These are phyloP conservation scores for Fibroporia radiculosa DNA, from an alignment of 768 basidiomycete species.

Conservation along the genomic window DNA sequence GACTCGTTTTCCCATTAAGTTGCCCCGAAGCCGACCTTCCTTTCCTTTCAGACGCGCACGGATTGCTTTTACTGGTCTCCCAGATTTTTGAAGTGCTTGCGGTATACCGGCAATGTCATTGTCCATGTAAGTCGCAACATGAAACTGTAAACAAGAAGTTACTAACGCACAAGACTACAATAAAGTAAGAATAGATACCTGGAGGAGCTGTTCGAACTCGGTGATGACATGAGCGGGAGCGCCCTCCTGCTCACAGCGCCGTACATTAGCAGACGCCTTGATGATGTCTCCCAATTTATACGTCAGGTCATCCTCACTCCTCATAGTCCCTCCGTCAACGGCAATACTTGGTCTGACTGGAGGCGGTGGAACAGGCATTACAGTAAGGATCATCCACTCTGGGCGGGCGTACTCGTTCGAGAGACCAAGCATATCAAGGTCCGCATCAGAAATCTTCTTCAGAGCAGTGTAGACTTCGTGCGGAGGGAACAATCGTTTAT, in stretches of 20 bases:
- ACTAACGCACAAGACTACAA: background rate
- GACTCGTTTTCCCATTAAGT: constrained; percentile 99
- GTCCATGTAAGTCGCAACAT: constrained; percentile 99
- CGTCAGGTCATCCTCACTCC: constrained; percentile 96
- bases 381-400: constrained; percentile 99
- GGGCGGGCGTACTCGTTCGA: constrained; percentile 95
- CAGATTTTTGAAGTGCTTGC: constrained; percentile 94
- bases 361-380: constrained; percentile 95
- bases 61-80: constrained; percentile 96
- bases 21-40: constrained; percentile 95
- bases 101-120: constrained; percentile 99
- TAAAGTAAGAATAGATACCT: constrained; percentile 50
- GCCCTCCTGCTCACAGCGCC: constrained; percentile 91
- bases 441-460: constrained; percentile 89
- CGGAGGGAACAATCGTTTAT: constrained; percentile 76
- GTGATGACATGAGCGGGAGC: constrained; percentile 93
- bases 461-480: constrained; percentile 91
- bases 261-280: constrained; percentile 88
- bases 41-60: constrained; percentile 98
- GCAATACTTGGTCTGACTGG: constrained; percentile 98
- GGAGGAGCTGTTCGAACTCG: constrained; percentile 93
- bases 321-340: constrained; percentile 93
- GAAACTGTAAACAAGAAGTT: constrained; percentile 53
- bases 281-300: constrained; percentile 97
- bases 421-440: constrained; percentile 83